Base-by-base conservation (phyloP, 176 grass and related monocot genomes). In the Aegilops umbellulata region DNA sequence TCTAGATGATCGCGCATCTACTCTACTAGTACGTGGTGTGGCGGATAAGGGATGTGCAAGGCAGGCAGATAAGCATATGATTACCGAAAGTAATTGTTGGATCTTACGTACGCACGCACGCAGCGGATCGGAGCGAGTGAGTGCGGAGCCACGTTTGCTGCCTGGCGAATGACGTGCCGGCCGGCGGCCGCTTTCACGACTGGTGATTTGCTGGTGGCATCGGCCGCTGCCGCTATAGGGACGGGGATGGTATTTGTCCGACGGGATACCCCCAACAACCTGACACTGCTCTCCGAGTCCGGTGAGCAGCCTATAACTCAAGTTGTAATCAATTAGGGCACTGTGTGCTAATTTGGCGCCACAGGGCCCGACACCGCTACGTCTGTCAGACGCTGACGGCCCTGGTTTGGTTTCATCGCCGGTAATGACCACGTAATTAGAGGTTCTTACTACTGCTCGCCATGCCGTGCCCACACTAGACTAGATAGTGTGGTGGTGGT, bases 241-340 rank as follows among this genome's bases (percentile, higher is more conserved):
- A 80, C 80, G 84, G 30, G 65, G 51, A 22, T 60, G 61, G 5
- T 58, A 66, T 84, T 39, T 32, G 73, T 38, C 46, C 36, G 89
- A 84, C 80, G 89, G 84, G 85, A 24, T 61, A 41, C 23, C 85
- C 85, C 85, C 85, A 87, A 80, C 89, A 62, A 81, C 81, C 81
- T 81, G 61, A 69, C 85, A 91, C 66, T 7, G 35, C 66, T 34
- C 20, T 17, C 60, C 46, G 32, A 87, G 10, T 66, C 81, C 81
- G 81, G 76, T 53, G 68, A 84, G 85, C 67, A 49, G 68, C 46
- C 67, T 19, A 19, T 80, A 74, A 58, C 80, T 61, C 69, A 66
- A 83, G 5, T 80, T 64, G 10, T 27, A 84, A 75, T 80, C 27
- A n/a, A 69, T 74, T 30, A 10, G 30, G 68, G 26, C 22, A 17